Conservation (phyloP, 108 stramenopile genomes). For the Cyclotella cryptica region DNA sequence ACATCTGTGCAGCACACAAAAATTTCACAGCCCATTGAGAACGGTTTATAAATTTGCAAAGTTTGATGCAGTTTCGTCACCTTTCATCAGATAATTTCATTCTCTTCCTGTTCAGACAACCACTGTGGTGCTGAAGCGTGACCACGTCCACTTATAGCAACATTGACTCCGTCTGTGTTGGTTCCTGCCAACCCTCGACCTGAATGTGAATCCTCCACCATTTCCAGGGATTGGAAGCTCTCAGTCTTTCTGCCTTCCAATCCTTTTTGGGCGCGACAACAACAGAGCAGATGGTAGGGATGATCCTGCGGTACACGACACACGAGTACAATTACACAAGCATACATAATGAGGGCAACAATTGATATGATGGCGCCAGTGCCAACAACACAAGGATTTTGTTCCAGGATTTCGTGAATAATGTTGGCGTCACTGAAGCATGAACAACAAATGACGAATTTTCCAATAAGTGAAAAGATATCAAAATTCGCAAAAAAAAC, state of each 20-base stretch:
- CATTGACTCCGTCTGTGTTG: conserved; percentile 8
- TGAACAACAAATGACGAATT: neutral
- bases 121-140: conserved; percentile 25
- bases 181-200: neutral
- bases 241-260: conserved; percentile 3
- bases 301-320: conserved; percentile 35
- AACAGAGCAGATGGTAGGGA: conserved; percentile 26
- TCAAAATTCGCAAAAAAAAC: too few species aligned
- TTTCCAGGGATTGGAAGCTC: conserved; percentile 3
- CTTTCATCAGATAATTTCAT: conserved; percentile 28
- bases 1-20: too few species aligned
- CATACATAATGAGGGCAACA: conserved; percentile 27
- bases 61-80: too few species aligned
- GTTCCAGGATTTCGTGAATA: conserved; percentile 39
- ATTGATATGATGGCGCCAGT: conserved; percentile 25
- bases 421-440: conserved; percentile 36
- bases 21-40: too few species aligned
- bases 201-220: neutral
- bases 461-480: neutral
- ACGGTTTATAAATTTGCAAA: too few species aligned
- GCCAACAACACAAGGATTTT: conserved; percentile 34
- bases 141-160: conserved; percentile 16
- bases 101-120: conserved; percentile 44
- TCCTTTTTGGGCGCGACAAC: conserved; percentile 12
- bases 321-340: conserved; percentile 22